phyloP scores from a whole-genome alignment of 2,329 filamentous ascomycete genomes.

The Calonectria fujianensis region DNA sequence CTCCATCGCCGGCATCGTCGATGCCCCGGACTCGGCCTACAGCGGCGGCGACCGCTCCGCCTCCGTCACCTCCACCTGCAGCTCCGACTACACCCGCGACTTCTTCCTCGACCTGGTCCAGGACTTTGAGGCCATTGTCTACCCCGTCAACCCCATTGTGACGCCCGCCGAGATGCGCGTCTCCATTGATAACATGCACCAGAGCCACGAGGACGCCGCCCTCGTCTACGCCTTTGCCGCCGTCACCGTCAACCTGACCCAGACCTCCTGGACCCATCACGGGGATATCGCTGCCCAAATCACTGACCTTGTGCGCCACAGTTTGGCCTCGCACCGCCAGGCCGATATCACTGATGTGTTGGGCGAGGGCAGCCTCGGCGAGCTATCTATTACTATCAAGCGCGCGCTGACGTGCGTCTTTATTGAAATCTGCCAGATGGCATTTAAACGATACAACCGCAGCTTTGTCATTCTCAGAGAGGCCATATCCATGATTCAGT shows the following conservation, averaged over 20 bases:
- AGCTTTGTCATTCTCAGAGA: slow-evolving; percentile 72
- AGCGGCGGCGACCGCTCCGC: slow-evolving; percentile 26
- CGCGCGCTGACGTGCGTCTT: slow-evolving; percentile 71
- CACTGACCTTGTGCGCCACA: slow-evolving; percentile 54
- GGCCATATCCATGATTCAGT: slow-evolving; percentile 62
- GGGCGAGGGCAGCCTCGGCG: slow-evolving; percentile 60
- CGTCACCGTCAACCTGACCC: slow-evolving; percentile 61
- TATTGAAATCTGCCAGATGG: slow-evolving; percentile 71
- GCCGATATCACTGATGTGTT: slow-evolving; percentile 53
- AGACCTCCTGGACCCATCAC: slow-evolving; percentile 55
- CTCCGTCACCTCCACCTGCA: slow-evolving; percentile 36
- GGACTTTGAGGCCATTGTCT: slow-evolving; percentile 60
- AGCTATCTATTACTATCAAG: slow-evolving; percentile 65
- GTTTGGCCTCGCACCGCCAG: slow-evolving; percentile 55
- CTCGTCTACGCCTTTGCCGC: slow-evolving; percentile 61
- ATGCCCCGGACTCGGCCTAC: slow-evolving; percentile 22
- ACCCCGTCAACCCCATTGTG: slow-evolving; percentile 61
- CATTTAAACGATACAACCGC: slow-evolving; percentile 67
- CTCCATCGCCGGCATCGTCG: slow-evolving; percentile 49
- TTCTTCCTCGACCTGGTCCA: slow-evolving; percentile 60
- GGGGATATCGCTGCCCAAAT: slow-evolving; percentile 57
- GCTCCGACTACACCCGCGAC: slow-evolving; percentile 52
- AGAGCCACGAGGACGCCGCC: slow-evolving; percentile 58
- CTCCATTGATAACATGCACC: slow-evolving; percentile 59
- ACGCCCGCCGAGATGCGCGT: slow-evolving; percentile 56